Percentiles rank a stretch among this genome's conserved stretches.
phyloP scores from a whole-genome alignment of 345 rosid species.

The Populus davidiana region DNA sequence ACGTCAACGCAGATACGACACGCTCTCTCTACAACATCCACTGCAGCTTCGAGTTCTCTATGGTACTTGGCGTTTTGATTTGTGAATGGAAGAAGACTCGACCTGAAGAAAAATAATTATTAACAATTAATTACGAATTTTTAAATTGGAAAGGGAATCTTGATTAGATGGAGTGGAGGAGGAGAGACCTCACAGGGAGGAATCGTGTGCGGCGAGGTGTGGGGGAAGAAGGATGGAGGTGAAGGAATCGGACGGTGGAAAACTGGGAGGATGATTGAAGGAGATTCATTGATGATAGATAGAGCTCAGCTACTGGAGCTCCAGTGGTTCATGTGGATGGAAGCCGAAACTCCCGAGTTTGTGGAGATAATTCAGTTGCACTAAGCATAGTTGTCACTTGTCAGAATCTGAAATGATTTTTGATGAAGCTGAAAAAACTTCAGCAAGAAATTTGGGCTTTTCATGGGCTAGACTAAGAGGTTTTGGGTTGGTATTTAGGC shows the following conservation, averaged over 20 bases:
- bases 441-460: too few species aligned
- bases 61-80: constrained; percentile 60
- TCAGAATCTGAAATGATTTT: too few species aligned
- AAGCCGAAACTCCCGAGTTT: too few species aligned
- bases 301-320: too few species aligned
- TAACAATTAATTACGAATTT: background rate
- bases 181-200: constrained; percentile 44
- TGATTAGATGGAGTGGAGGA: background rate
- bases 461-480: too few species aligned
- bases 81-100: constrained; percentile 54
- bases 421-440: too few species aligned
- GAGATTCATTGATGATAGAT: constrained; percentile 36
- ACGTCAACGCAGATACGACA: constrained; percentile 81
- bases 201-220: constrained; percentile 24
- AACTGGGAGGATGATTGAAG: constrained; percentile 35
- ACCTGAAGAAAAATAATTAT: constrained; percentile 28
- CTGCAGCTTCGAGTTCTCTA: constrained; percentile 68
- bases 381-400: too few species aligned
- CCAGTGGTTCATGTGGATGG: too few species aligned
- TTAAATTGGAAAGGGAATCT: background rate
- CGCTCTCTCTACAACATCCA: constrained; percentile 70
- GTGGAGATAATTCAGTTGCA: too few species aligned
- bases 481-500: too few species aligned
- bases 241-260: constrained; percentile 39
- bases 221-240: constrained; percentile 17